Conservation (phyloP, 2,329 filamentous ascomycete genomes). For the Mariannaea sp. region DNA sequence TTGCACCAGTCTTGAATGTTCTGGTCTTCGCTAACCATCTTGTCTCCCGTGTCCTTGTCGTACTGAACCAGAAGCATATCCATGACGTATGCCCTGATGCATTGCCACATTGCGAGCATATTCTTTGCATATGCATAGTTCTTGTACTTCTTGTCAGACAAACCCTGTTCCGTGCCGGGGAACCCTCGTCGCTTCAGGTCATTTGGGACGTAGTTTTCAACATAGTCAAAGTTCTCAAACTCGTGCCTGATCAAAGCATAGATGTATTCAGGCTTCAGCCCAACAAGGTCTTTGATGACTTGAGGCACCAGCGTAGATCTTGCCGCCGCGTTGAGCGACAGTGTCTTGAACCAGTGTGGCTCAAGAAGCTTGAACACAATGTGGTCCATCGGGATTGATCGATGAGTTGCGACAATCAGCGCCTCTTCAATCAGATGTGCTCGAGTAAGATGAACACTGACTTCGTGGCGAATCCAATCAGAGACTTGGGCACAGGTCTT, state of each 20-base stretch:
- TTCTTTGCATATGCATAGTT: slow-evolving; percentile 56
- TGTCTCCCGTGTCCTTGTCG: slow-evolving; percentile 38
- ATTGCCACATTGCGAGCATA: slow-evolving; percentile 51
- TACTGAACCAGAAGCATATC: slow-evolving; percentile 45
- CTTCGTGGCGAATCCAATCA: slow-evolving; percentile 55
- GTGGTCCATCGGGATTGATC: slow-evolving; percentile 48
- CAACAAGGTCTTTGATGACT: slow-evolving; percentile 50
- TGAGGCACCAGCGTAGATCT: slow-evolving; percentile 50
- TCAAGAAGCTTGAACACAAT: slow-evolving; percentile 49
- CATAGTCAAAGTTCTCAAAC: slow-evolving; percentile 52
- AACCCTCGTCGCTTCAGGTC: slow-evolving; percentile 52
- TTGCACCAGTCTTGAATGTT: slow-evolving; percentile 47
- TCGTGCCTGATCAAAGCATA: slow-evolving; percentile 46
- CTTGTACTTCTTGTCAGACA: slow-evolving; percentile 46
- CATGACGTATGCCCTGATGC: slow-evolving; percentile 48
- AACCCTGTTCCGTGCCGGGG: slow-evolving; percentile 39
- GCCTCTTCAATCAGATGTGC: slow-evolving; percentile 55
- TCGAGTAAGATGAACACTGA: slow-evolving; percentile 51
- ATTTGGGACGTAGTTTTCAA: slow-evolving; percentile 50
- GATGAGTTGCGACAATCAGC: slow-evolving; percentile 52
- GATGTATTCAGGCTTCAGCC: slow-evolving; percentile 44
- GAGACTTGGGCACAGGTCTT: slow-evolving; percentile 54
- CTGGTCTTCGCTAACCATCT: slow-evolving; percentile 36
- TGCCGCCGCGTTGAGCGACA: slow-evolving; percentile 54
- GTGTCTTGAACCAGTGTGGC: slow-evolving; percentile 56